Percentiles rank a stretch among this genome's conserved stretches.
These are phyloP conservation scores for Blastomyces silverae DNA, from an alignment of 2,329 filamentous ascomycete species.

Conservation along the genomic window DNA sequence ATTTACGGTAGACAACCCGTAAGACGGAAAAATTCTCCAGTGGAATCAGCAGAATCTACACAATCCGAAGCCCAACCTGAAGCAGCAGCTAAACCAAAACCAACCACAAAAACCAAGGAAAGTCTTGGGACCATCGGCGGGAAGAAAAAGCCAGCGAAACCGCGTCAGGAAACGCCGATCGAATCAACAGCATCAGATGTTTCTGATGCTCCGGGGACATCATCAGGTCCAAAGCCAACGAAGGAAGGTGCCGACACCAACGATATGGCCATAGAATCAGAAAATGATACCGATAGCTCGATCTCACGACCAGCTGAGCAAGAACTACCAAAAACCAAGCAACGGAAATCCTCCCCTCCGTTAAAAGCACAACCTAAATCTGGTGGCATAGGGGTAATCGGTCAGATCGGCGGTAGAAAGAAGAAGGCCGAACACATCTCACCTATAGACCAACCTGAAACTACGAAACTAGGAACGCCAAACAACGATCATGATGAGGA, in stretches of 20 bases:
- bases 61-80: slow-evolving; percentile 4
- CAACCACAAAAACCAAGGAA: slow-evolving; percentile 3
- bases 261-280: slow-evolving; percentile 16
- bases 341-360: slow-evolving; percentile 10
- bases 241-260: slow-evolving; percentile 1
- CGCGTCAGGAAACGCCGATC: slow-evolving; percentile 3
- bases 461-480: slow-evolving; percentile 17
- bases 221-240: not conserved
- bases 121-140: slow-evolving; percentile 3
- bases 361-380: slow-evolving; percentile 17
- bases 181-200: slow-evolving; percentile 15
- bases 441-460: slow-evolving; percentile 9
- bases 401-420: slow-evolving; percentile 31
- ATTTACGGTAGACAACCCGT: slow-evolving; percentile 18
- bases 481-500: slow-evolving; percentile 19
- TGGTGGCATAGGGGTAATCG: slow-evolving; percentile 23
- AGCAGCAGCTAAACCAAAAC: not conserved
- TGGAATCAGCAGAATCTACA: not conserved
- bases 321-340: slow-evolving; percentile 9
- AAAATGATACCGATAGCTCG: slow-evolving; percentile 13
- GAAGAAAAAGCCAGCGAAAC: slow-evolving; percentile 15
- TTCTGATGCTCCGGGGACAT: not conserved
- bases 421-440: slow-evolving; percentile 20
- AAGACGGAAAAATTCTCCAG: not conserved
- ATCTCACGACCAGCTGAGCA: slow-evolving; percentile 14